A percentile compares a stretch with the other conserved stretches of the same genome.
Conservation (phyloP, 202 grass and related monocot species). For the Schoenoplectus triqueter region DNA sequence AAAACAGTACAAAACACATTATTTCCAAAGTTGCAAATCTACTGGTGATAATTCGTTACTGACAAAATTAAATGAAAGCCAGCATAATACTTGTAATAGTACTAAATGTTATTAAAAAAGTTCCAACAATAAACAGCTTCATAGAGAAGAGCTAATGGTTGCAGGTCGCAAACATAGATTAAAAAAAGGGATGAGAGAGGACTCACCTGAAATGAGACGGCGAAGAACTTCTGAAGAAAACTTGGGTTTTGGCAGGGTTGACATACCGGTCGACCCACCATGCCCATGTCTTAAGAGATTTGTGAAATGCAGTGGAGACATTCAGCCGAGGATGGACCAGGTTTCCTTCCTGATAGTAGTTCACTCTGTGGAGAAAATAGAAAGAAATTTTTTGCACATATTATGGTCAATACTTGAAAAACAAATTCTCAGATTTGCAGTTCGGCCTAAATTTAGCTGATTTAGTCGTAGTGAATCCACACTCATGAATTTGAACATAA, state of each 20-base stretch:
- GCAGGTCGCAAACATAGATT: slow-evolving; percentile 12
- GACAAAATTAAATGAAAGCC: slow-evolving; percentile 8
- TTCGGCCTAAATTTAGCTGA: not conserved
- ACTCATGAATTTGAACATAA: not conserved
- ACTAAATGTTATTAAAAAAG: not conserved
- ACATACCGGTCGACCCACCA: slow-evolving; percentile 69
- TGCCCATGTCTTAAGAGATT: slow-evolving; percentile 81
- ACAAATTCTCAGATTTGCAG: not conserved
- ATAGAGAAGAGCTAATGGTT: slow-evolving; percentile 10
- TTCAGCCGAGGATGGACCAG: slow-evolving; percentile 58
- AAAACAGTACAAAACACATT: not conserved
- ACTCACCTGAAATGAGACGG: slow-evolving; percentile 87
- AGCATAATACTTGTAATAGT: not conserved
- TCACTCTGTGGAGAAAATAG: slow-evolving; percentile 58
- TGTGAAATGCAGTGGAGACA: slow-evolving; percentile 61
- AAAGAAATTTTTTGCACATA: slow-evolving; percentile 36
- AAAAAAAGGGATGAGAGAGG: not conserved
- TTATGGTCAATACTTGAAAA: not conserved
- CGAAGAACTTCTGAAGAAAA: slow-evolving; percentile 86
- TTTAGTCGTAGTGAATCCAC: not conserved
- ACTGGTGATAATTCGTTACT: not conserved
- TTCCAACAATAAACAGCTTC: slow-evolving; percentile 31
- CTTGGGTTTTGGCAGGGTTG: slow-evolving; percentile 57
- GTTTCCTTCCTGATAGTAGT: slow-evolving; percentile 91
- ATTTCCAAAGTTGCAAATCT: not conserved